phyloP scores from a whole-genome alignment of 345 rosid species.

The Pistacia vera region DNA sequence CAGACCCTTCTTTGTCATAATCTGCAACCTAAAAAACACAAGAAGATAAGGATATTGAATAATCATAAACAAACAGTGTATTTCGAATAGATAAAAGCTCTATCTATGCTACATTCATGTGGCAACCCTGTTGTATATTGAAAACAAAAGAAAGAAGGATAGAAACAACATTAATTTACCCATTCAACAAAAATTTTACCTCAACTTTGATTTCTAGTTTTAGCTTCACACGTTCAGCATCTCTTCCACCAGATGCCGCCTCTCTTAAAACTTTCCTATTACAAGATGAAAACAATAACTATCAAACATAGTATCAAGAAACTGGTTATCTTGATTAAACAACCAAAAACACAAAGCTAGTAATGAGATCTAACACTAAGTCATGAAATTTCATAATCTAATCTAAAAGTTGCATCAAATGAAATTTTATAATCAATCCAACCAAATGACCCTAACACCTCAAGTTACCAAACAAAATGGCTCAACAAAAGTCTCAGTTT shows the following conservation, averaged over 20 bases:
- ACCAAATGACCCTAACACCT: too few species aligned
- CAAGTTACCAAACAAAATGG: too few species aligned
- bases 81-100: not conserved
- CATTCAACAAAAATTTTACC: conserved; percentile 39
- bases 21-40: conserved; percentile 52
- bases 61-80: not conserved
- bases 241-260: conserved; percentile 78
- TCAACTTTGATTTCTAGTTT: conserved; percentile 87
- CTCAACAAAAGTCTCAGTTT: too few species aligned
- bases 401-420: not conserved
- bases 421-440: not conserved
- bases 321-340: not conserved
- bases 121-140: not conserved
- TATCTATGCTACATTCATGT: not conserved
- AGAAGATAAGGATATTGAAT: not conserved
- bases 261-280: conserved; percentile 85
- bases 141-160: not conserved
- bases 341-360: not conserved
- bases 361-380: not conserved
- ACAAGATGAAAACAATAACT: not conserved
- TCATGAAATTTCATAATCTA: not conserved
- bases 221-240: conserved; percentile 77
- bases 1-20: conserved; percentile 82
- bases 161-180: not conserved
- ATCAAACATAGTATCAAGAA: not conserved